Conservation (phyloP, 768 basidiomycete species). For the Amanita inopinata region DNA sequence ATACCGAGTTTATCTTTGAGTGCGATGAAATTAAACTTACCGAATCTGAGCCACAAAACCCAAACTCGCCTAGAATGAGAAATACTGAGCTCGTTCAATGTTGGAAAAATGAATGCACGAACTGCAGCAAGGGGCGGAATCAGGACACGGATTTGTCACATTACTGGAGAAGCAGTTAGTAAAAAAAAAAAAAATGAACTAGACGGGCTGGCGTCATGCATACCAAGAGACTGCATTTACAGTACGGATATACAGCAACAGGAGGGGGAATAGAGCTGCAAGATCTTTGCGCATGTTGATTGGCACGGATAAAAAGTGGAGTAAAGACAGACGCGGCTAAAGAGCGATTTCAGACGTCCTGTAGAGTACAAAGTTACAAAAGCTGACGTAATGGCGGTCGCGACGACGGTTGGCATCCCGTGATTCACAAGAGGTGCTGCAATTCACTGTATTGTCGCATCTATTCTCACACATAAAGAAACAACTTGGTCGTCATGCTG, state of each 20-base stretch:
- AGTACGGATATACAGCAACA: background rate
- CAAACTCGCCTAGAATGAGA: slow-evolving; percentile 34
- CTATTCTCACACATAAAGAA: too few relatives aligned
- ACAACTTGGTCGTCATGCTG: too few relatives aligned
- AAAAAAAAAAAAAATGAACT: background rate
- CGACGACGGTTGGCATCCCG: too few relatives aligned
- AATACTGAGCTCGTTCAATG: background rate
- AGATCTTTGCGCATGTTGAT: background rate
- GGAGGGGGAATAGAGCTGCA: slow-evolving; percentile 2
- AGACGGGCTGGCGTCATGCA: background rate
- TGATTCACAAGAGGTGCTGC: too few relatives aligned
- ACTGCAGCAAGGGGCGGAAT: slow-evolving; percentile 44
- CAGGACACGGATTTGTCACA: slow-evolving; percentile 32
- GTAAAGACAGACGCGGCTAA: background rate
- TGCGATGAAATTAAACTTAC: slow-evolving; percentile 21
- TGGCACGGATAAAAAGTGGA: too few relatives aligned
- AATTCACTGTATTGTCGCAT: too few relatives aligned
- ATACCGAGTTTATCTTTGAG: too few relatives aligned
- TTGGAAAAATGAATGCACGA: slow-evolving; percentile 16
- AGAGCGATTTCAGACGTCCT: background rate
- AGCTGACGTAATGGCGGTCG: too few relatives aligned
- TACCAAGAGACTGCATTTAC: slow-evolving; percentile 2
- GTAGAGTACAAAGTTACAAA: background rate
- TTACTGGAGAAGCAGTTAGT: slow-evolving; percentile 24
- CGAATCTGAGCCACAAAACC: slow-evolving; percentile 38